Evolutionary conservation across 225 moss, liverwort and hornwort genomes (phyloP).

Genomic region (Pseudoscleropodium purum): DNA sequence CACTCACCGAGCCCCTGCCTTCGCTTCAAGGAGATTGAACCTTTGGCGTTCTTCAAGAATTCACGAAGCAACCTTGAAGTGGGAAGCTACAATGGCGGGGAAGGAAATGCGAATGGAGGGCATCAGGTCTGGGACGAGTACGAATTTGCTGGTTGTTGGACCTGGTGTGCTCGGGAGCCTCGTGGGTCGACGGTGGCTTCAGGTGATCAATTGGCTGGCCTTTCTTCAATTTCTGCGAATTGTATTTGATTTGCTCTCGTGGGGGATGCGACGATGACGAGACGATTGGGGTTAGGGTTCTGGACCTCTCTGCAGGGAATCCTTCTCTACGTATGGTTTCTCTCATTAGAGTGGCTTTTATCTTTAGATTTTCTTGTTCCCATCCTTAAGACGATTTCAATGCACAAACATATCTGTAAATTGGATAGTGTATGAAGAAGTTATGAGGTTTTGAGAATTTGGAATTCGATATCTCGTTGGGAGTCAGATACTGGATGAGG

Average conservation of each 20-base stretch:
- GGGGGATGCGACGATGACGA: neutral
- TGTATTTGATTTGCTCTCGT: neutral
- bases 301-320: neutral
- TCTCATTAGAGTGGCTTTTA: neutral
- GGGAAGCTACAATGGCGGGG: slow-evolving; percentile 1
- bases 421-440: neutral
- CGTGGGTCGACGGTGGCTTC: slow-evolving; percentile 69
- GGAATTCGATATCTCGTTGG: neutral
- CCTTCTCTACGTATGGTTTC: neutral
- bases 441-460: neutral
- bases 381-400: neutral
- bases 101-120: neutral
- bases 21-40: neutral
- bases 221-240: neutral
- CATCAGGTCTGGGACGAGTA: neutral
- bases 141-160: slow-evolving; percentile 65
- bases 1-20: neutral
- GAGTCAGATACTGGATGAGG: neutral
- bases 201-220: slow-evolving; percentile 23
- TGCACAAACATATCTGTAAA: neutral
- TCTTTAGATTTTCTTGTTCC: neutral
- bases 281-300: neutral
- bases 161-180: slow-evolving; percentile 87
- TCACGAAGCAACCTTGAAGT: neutral
- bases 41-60: neutral